Base-by-base conservation (phyloP, 768 basidiomycete species). In the Boletus sensibilis region DNA sequence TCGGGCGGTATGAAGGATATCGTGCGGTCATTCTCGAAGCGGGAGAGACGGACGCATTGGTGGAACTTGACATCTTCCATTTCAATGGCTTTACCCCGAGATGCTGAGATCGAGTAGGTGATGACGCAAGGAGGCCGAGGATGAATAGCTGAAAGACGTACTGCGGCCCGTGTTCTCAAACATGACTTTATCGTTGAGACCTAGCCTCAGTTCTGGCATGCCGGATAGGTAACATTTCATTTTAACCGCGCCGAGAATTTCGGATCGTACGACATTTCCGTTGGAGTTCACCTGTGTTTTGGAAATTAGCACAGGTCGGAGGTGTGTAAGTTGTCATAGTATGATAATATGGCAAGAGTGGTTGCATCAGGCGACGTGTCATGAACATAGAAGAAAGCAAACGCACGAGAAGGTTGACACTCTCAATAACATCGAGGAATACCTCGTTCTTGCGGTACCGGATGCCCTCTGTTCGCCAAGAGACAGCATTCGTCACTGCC, bases 21-120 rank as follows among this genome's bases (percentile, higher is more conserved):
- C 1, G 96, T 98, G 57, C 97, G 88, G 75, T 99, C 96, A 72
- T 97, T 98, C 69, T 99, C 97, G 68, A 99, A 99, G 8, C 96
- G 86, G 11, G 94, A 90, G 23, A 99, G 81, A 11, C 97, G 92
- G 12, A 98, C 97, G 67, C 97, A 99, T 80, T 99, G 97, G 69
- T 99, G 97, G 78, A 99, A 99, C 72, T 98, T 98, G 77, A 98
- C 93, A 66, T 98, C 97, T 72, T 99, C 97, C 91, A 99, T 97
- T 75, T 99, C 97, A 63, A 99, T 97, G 3, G 97, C 89, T 74
- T 98, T 99, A 13, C 96, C 96, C 13, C 96, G 85, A 88, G 72
- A 31, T 45, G 61, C 56, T 55, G 18, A 9, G 39, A 43, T 46
- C 31, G 13, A 29, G 29, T 37, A 47, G 31, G 50, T 12, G 9